Evolutionary conservation across 1,139 yeast species (phyloP).

Genomic region (Torulaspora globosa): DNA sequence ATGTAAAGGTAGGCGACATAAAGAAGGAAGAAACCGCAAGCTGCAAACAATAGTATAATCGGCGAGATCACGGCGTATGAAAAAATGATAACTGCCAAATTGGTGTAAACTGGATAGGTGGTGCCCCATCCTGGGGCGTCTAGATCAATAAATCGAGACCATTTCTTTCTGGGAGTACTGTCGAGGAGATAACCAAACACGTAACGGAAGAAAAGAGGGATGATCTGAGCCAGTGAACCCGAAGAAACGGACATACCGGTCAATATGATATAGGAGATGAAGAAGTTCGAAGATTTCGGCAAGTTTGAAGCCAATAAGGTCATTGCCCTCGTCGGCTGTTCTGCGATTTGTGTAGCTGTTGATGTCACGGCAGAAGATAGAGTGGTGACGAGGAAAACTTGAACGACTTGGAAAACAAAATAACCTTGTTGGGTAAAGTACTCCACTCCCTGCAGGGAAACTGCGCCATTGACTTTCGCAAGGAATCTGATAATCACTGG

Average conservation of each 20-base stretch:
- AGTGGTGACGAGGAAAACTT: constrained; percentile 66
- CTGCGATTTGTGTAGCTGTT: constrained; percentile 62
- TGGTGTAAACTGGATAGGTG: constrained; percentile 76
- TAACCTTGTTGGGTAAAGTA: constrained; percentile 69
- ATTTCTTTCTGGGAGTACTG: constrained; percentile 80
- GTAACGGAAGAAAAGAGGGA: constrained; percentile 64
- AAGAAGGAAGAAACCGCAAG: constrained; percentile 62
- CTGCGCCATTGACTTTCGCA: constrained; percentile 65
- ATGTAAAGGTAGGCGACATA: constrained; percentile 80
- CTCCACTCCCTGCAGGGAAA: constrained; percentile 63
- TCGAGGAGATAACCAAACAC: constrained; percentile 68
- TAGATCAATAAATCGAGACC: constrained; percentile 63
- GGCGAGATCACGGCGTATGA: constrained; percentile 85
- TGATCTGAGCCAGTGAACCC: constrained; percentile 74
- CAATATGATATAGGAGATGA: constrained; percentile 62
- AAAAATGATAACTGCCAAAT: constrained; percentile 73
- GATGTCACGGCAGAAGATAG: constrained; percentile 70
- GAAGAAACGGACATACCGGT: constrained; percentile 84
- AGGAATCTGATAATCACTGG: constrained; percentile 66
- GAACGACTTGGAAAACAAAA: constrained; percentile 67
- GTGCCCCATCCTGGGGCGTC: constrained; percentile 81
- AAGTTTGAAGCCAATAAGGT: constrained; percentile 62
- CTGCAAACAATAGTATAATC: constrained; percentile 62
- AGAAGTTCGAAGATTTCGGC: constrained; percentile 88
- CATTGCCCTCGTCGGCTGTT: constrained; percentile 67